These are phyloP conservation scores for Grosmannia serpens DNA, from an alignment of 2,329 filamentous ascomycete species.

Conservation along the genomic window DNA sequence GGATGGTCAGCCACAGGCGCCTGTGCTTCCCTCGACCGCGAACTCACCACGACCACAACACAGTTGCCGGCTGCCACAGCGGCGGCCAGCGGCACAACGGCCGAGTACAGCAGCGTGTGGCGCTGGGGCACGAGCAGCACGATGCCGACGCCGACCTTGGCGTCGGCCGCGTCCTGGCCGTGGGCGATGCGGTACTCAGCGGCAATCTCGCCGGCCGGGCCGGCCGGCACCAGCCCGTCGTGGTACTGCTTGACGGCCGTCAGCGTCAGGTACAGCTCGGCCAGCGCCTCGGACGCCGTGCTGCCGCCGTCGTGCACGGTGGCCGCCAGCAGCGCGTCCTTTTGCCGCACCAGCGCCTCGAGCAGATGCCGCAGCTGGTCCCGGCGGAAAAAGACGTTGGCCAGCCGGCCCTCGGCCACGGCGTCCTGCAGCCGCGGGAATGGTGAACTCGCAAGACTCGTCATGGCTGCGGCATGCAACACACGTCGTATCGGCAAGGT, in stretches of 20 bases:
- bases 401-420: slow-evolving; percentile 24
- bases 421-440: slow-evolving; percentile 18
- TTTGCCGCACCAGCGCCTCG: slow-evolving; percentile 16
- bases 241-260: slow-evolving; percentile 19
- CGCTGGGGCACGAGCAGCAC: slow-evolving; percentile 21
- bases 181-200: slow-evolving; percentile 20
- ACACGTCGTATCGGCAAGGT: no score
- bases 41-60: slow-evolving; percentile 20
- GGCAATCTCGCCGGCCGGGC: slow-evolving; percentile 13
- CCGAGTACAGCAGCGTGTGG: slow-evolving; percentile 21
- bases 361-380: slow-evolving; percentile 26
- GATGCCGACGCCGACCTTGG: slow-evolving; percentile 16
- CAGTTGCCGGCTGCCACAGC: slow-evolving; percentile 26
- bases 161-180: slow-evolving; percentile 13
- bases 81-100: slow-evolving; percentile 20
- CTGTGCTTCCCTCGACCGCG: no score
- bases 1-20: background rate
- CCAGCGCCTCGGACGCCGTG: slow-evolving; percentile 21
- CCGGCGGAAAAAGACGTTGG: slow-evolving; percentile 26
- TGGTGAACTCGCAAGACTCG: background rate
- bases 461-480: no score
- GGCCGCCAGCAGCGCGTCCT: slow-evolving; percentile 5
- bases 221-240: slow-evolving; percentile 16
- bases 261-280: slow-evolving; percentile 20
- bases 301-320: slow-evolving; percentile 16